Conservation (phyloP, 345 rosid species). For the Salix suchowensis region DNA sequence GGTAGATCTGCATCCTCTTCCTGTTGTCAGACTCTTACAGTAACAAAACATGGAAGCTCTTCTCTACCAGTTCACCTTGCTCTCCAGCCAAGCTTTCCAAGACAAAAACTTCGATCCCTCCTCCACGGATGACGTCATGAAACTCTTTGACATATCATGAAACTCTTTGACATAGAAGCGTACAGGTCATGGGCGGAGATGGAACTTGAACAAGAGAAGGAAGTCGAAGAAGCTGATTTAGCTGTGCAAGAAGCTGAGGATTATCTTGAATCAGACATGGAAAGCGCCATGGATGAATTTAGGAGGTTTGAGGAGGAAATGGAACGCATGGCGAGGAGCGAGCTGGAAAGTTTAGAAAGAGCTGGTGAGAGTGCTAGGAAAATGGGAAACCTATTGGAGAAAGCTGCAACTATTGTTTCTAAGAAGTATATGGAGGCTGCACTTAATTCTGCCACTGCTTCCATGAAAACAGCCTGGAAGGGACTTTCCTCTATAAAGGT, state of each 20-base stretch:
- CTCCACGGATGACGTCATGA: constrained; percentile 67
- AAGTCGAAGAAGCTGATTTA: constrained; percentile 43
- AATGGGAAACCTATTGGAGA: constrained; percentile 54
- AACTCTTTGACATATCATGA: no score
- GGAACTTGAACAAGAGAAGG: constrained; percentile 45
- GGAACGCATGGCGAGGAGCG: constrained; percentile 47
- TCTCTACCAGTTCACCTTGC: constrained; percentile 63
- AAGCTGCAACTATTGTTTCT: constrained; percentile 58
- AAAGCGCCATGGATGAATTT: constrained; percentile 70
- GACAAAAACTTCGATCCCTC: constrained; percentile 77
- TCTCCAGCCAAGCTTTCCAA: constrained; percentile 59
- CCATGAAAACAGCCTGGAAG: constrained; percentile 77
- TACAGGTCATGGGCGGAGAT: constrained; percentile 77
- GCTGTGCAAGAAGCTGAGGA: constrained; percentile 50
- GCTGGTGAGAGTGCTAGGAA: constrained; percentile 60
- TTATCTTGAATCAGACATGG: constrained; percentile 69
- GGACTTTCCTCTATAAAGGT: constrained; percentile 55
- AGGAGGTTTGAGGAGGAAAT: constrained; percentile 62
- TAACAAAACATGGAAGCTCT: constrained; percentile 66
- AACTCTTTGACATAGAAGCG: constrained; percentile 77
- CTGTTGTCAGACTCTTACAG: background rate
- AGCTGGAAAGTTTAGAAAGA: constrained; percentile 37
- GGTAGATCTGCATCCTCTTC: background rate
- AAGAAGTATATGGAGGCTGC: constrained; percentile 73
- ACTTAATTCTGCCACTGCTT: constrained; percentile 65